Conservation (phyloP, 2,329 filamentous ascomycete genomes). For the Massarina eburnea region DNA sequence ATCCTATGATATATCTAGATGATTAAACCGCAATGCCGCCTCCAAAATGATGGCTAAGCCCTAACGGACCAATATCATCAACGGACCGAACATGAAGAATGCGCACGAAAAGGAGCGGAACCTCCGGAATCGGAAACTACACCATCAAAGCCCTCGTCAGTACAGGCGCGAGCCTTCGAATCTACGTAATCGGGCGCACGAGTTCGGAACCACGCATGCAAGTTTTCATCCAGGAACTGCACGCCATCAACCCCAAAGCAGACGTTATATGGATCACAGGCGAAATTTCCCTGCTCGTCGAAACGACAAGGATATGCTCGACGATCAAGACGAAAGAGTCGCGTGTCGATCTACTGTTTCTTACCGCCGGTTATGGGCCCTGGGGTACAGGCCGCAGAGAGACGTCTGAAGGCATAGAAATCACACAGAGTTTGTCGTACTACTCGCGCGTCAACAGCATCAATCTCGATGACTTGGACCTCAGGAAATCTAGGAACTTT, state of each 20-base stretch:
- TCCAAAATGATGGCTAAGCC: no score
- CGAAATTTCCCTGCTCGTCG: constrained; percentile 50
- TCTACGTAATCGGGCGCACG: constrained; percentile 50
- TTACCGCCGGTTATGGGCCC: constrained; percentile 49
- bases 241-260: constrained; percentile 42
- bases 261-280: constrained; percentile 48
- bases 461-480: constrained; percentile 39
- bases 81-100: constrained; percentile 42
- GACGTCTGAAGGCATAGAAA: constrained; percentile 47
- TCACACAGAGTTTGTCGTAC: constrained; percentile 44
- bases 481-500: constrained; percentile 39
- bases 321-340: constrained; percentile 44
- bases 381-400: constrained; percentile 36
- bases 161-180: constrained; percentile 38
- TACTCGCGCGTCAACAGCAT: constrained; percentile 41
- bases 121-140: constrained; percentile 50
- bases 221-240: constrained; percentile 43
- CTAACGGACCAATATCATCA: no score
- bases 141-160: constrained; percentile 44
- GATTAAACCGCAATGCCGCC: no score
- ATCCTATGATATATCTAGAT: no score
- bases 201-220: constrained; percentile 33
- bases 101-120: no score
- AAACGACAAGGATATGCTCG: constrained; percentile 45
- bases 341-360: constrained; percentile 48